Conservation (phyloP, 257 asterid species). For the Salvia splendens region DNA sequence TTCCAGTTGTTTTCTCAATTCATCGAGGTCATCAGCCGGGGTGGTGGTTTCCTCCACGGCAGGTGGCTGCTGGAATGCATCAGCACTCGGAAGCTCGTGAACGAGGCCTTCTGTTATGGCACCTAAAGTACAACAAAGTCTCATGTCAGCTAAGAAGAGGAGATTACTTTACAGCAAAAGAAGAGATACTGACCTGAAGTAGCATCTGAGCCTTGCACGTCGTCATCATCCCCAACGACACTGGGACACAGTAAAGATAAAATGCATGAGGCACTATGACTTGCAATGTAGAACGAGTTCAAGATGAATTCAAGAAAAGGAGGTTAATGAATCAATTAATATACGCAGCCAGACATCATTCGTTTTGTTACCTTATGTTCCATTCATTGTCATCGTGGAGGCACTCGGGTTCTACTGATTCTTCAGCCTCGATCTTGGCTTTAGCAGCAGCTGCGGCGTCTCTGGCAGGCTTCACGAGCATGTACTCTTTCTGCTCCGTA, state of each 20-base stretch:
- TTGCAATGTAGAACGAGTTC: slow-evolving; percentile 2
- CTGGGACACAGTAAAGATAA: slow-evolving; percentile 54
- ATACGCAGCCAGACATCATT: not conserved
- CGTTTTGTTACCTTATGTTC: slow-evolving; percentile 70
- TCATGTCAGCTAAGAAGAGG: not conserved
- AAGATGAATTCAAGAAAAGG: slow-evolving; percentile 3
- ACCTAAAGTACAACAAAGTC: slow-evolving; percentile 42
- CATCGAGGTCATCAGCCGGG: slow-evolving; percentile 68
- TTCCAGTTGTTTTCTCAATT: slow-evolving; percentile 79
- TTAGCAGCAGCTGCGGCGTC: slow-evolving; percentile 77
- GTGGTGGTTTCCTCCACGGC: slow-evolving; percentile 39
- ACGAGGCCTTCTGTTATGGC: slow-evolving; percentile 77
- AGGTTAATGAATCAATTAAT: not conserved
- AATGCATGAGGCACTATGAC: slow-evolving; percentile 1
- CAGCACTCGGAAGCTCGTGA: slow-evolving; percentile 91
- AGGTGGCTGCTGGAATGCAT: slow-evolving; percentile 51
- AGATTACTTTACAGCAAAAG: slow-evolving; percentile 6
- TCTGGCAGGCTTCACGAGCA: slow-evolving; percentile 76
- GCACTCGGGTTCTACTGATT: slow-evolving; percentile 46
- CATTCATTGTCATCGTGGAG: slow-evolving; percentile 93
- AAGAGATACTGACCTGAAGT: slow-evolving; percentile 54
- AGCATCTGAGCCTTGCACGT: slow-evolving; percentile 41
- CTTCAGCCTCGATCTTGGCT: slow-evolving; percentile 71
- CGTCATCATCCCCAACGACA: slow-evolving; percentile 64
- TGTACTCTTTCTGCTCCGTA: slow-evolving; percentile 68